Evolutionary conservation across 192 early-diverging fungal genomes (phyloP).

Genomic region (Coemansia sp.): DNA sequence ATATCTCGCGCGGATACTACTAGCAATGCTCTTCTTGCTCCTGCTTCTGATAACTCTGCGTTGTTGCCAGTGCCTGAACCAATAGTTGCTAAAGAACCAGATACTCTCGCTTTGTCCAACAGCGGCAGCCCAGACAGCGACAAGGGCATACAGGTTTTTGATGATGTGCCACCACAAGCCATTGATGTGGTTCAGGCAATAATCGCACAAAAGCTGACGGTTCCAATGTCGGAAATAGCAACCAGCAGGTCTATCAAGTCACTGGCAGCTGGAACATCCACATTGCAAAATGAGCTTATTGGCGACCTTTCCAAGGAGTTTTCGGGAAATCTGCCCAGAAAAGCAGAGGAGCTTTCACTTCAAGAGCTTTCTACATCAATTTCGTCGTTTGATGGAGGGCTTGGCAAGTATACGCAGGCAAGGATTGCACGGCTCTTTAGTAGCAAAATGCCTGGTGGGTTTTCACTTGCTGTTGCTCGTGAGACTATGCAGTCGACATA

Average conservation of each 20-base stretch:
- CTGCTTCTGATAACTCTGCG: background rate
- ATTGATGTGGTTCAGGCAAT: constrained; percentile 75
- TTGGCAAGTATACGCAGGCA: constrained; percentile 71
- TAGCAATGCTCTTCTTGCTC: background rate
- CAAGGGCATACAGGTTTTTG: no score
- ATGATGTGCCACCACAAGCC: constrained; percentile 74
- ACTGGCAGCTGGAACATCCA: constrained; percentile 90
- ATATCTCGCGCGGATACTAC: background rate
- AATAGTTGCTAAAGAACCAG: background rate
- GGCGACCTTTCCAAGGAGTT: constrained; percentile 95
- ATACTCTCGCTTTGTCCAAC: background rate
- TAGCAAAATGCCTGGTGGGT: constrained; percentile 94
- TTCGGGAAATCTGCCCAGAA: constrained; percentile 63
- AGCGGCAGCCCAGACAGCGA: no score
- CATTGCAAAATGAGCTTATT: constrained; percentile 96
- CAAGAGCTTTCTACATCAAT: constrained; percentile 74
- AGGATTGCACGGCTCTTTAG: constrained; percentile 73
- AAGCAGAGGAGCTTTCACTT: constrained; percentile 84
- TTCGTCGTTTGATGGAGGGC: constrained; percentile 54
- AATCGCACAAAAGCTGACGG: constrained; percentile 90
- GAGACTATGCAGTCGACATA: constrained; percentile 65
- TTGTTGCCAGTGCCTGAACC: background rate
- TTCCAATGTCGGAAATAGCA: constrained; percentile 71
- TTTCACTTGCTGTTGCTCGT: constrained; percentile 76
- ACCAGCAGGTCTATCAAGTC: constrained; percentile 73